Evolutionary conservation across 2,329 filamentous ascomycete genomes (phyloP), one percentile per base, ranked within the genome.

Genomic region (Alternaria viburni): DNA sequence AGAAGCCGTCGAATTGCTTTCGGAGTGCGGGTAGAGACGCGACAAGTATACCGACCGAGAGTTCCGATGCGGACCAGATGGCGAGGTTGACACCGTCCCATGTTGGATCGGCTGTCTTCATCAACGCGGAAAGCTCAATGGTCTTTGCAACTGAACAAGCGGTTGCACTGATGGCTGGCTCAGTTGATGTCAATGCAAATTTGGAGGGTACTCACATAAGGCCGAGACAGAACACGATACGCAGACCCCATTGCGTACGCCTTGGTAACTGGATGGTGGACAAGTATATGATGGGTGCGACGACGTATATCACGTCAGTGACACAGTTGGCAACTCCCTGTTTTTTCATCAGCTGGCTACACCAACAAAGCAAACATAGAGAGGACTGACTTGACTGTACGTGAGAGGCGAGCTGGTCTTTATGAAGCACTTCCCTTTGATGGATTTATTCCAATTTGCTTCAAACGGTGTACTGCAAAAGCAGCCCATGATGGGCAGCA

Each of bases 221-320:
- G n/a, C 71, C 67, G 13, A 76, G 62, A 25, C 63, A 61, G 56
- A 76, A 77, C n/a, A 77, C 73, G 15, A 71, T 47, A 10, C 72
- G 60, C 6, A 76, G 41, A 4, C 72, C 68, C 69, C 70, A 72
- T 57, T 75, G 68, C 5, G 74, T 76, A 6, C 70, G 70, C 11
- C 57, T 60, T 4, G 69, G 61, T 6, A 77, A 44, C 43, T 77
- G 73, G 4, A 76, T 61, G 13, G 62, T 69, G 6, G 64, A 69
- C 3, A 77, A 62, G 44, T 76, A 77, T 13, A 74, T 46, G 15
- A 76, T 62, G 1, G 73, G 73, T 2, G 74, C 73, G 7, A 71
- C 68, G 6, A 74, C 69, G 44, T 75, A 74, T 0, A 77, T 66
- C 0, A 73, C 41, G 25, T 77, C 73, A 4, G 72, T 77, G 43